phyloP scores from a whole-genome alignment of 768 basidiomycete species.

The Strobilomyces echinocephalus region DNA sequence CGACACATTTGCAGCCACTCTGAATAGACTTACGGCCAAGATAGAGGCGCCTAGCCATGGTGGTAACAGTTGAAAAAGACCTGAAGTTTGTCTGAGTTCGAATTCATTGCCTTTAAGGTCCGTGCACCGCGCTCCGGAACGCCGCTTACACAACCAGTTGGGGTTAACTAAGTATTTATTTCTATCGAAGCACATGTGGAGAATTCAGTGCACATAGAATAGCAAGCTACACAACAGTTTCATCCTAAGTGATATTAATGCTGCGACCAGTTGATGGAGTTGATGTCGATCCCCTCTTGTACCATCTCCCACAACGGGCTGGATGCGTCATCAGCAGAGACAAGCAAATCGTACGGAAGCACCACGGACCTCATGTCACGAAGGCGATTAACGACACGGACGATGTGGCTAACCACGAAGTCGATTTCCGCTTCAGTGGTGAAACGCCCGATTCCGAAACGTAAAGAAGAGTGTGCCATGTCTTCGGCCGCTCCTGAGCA shows the following conservation, averaged over 20 bases:
- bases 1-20: conserved; percentile 2
- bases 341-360: neutral
- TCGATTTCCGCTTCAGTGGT: conserved; percentile 97
- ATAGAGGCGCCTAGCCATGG: conserved; percentile 81
- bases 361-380: conserved; percentile 83
- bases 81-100: conserved; percentile 29
- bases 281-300: conserved; percentile 96
- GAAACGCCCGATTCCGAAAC: conserved; percentile 97
- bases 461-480: conserved; percentile 96
- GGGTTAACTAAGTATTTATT: no score
- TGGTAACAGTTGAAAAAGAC: conserved; percentile 31
- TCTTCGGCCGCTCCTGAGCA: conserved; percentile 85
- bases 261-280: conserved; percentile 89
- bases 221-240: conserved; percentile 1
- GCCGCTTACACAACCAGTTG: no score
- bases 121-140: conserved; percentile 20
- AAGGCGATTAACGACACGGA: conserved; percentile 78
- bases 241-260: conserved; percentile 31
- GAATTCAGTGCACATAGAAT: neutral
- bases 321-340: conserved; percentile 6
- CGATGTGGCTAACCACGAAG: conserved; percentile 84
- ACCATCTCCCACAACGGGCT: conserved; percentile 99
- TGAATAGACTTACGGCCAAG: conserved; percentile 62
- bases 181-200: no score
- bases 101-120: conserved; percentile 28